These are phyloP conservation scores for Xylariaceae sp. DNA, from an alignment of 2,329 filamentous ascomycete genomes.

Conservation along the genomic window DNA sequence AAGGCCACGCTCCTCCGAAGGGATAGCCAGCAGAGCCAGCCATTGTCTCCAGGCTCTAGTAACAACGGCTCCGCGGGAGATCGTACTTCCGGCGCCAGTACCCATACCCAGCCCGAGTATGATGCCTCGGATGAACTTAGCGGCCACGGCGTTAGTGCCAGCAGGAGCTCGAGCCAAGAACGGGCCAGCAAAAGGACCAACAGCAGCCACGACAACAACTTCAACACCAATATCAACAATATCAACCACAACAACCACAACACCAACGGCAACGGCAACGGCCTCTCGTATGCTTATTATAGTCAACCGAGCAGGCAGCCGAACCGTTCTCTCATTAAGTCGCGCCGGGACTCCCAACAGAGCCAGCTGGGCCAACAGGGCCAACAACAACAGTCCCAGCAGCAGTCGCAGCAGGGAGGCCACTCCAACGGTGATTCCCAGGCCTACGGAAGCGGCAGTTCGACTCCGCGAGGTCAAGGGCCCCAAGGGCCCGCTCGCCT, in stretches of 20 bases:
- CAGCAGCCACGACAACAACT: not conserved
- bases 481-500: constrained; percentile 3
- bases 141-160: constrained; percentile 15
- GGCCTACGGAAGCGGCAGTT: not conserved
- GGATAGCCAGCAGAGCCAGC: constrained; percentile 39
- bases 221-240: not conserved
- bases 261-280: not conserved
- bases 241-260: not conserved
- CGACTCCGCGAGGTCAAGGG: not conserved
- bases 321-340: not conserved
- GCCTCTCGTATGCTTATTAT: not conserved
- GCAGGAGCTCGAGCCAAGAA: constrained; percentile 14
- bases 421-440: not conserved
- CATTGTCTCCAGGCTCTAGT: constrained; percentile 35
- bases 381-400: no score
- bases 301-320: not conserved
- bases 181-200: not conserved
- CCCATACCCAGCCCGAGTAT: constrained; percentile 26
- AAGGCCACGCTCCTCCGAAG: constrained; percentile 43
- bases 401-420: not conserved
- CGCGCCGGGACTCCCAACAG: not conserved
- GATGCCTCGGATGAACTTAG: constrained; percentile 26
- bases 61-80: constrained; percentile 26
- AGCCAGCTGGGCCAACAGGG: not conserved
- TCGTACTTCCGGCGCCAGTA: constrained; percentile 26